phyloP scores from a whole-genome alignment of 805 yeast genomes.

The Zygotorulaspora chibaensis region DNA sequence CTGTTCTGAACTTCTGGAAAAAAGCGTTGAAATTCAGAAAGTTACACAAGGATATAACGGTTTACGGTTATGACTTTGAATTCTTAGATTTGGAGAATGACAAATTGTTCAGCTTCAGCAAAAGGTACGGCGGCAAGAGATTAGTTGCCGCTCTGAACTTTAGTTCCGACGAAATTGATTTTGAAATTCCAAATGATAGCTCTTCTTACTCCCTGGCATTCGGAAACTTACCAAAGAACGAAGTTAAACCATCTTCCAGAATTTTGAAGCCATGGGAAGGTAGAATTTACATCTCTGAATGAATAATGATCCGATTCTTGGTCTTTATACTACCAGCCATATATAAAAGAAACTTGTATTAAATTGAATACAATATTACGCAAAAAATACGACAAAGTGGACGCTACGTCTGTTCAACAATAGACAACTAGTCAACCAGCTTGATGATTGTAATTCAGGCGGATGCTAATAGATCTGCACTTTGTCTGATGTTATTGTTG shows the following conservation, averaged over 20 bases:
- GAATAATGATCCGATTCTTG: background rate
- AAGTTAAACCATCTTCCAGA: conserved; percentile 18
- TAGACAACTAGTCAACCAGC: no score
- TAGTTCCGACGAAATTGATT: conserved; percentile 33
- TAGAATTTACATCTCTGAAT: conserved; percentile 35
- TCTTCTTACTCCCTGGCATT: conserved; percentile 22
- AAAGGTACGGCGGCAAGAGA: conserved; percentile 34
- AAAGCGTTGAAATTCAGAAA: conserved; percentile 43
- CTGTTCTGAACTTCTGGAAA: conserved; percentile 45
- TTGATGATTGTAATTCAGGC: no score
- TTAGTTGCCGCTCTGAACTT: conserved; percentile 44
- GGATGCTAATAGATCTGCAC: no score
- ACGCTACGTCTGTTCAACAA: no score
- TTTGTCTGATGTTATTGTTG: no score
- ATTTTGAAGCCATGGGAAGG: conserved; percentile 44
- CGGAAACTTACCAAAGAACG: conserved; percentile 34
- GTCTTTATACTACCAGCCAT: no score
- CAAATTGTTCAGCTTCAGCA: conserved; percentile 41
- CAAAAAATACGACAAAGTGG: no score
- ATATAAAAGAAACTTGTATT: background rate
- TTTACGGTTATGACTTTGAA: conserved; percentile 43
- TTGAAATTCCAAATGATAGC: conserved; percentile 32
- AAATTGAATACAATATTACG: no score
- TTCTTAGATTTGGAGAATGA: conserved; percentile 42
- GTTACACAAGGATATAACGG: conserved; percentile 40